These are phyloP conservation scores for Phanerodontia chrysosporium DNA, from an alignment of 768 basidiomycete genomes.

Conservation along the genomic window DNA sequence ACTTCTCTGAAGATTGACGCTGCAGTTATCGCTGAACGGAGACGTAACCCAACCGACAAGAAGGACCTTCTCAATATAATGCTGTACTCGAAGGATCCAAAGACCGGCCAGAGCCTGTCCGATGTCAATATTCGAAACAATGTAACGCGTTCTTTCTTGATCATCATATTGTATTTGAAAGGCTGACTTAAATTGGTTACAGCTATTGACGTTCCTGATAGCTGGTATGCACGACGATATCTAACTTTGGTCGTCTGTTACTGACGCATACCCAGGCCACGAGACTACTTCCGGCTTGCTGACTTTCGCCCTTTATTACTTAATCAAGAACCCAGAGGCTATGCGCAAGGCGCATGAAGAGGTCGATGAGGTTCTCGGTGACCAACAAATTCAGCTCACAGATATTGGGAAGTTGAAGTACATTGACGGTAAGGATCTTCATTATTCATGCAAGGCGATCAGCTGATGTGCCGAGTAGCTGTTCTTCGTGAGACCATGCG, in stretches of 20 bases:
- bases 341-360: slow-evolving; percentile 44
- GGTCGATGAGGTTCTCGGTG: slow-evolving; percentile 42
- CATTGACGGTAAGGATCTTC: slow-evolving; percentile 29
- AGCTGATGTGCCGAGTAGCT: slow-evolving; percentile 20
- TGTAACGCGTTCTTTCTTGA: slow-evolving; percentile 21
- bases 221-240: slow-evolving; percentile 30
- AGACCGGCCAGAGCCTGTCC: slow-evolving; percentile 37
- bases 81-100: slow-evolving; percentile 40
- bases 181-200: not conserved
- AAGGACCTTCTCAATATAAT: slow-evolving; percentile 45
- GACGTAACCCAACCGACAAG: slow-evolving; percentile 33
- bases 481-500: slow-evolving; percentile 35
- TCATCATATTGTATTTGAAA: not conserved
- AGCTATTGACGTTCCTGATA: slow-evolving; percentile 48
- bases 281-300: slow-evolving; percentile 37
- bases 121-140: slow-evolving; percentile 41
- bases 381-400: slow-evolving; percentile 31
- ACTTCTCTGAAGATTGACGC: not conserved
- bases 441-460: no score
- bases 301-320: slow-evolving; percentile 39
- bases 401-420: slow-evolving; percentile 43
- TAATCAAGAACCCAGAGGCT: slow-evolving; percentile 40
- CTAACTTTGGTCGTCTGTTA: not conserved
- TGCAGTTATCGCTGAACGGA: slow-evolving; percentile 38
- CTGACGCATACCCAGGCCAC: slow-evolving; percentile 24